Conservation (phyloP, 2,329 filamentous ascomycete species). For the Clonostachys sp. region DNA sequence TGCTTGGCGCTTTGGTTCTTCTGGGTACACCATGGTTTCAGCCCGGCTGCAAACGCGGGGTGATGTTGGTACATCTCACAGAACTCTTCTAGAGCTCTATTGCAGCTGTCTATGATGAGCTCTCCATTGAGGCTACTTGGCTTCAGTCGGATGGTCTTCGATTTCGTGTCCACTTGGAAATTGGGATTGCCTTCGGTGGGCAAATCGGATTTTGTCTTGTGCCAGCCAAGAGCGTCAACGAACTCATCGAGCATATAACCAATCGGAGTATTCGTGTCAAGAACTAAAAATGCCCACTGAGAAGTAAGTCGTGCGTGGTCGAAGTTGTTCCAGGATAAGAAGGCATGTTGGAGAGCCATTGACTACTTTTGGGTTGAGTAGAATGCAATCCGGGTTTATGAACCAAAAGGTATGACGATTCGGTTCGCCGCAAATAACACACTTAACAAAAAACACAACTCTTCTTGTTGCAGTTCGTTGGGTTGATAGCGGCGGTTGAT, state of each 20-base stretch:
- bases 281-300: neutral
- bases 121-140: neutral
- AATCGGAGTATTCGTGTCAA: neutral
- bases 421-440: no score
- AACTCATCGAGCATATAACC: constrained; percentile 1
- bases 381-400: no score
- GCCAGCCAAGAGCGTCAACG: neutral
- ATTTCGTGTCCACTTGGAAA: neutral
- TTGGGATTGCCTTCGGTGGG: neutral
- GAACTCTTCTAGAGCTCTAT: constrained; percentile 2
- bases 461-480: no score
- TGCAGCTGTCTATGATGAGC: neutral
- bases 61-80: constrained; percentile 1
- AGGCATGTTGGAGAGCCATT: neutral
- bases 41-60: neutral
- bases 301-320: neutral
- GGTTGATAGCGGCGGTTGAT: no score
- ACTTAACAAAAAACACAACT: no score
- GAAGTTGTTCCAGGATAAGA: constrained; percentile 1
- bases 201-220: neutral
- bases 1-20: neutral
- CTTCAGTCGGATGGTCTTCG: neutral
- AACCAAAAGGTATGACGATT: no score
- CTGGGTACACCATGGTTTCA: constrained; percentile 3
- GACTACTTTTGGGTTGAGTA: no score